Base-by-base conservation (phyloP, 768 basidiomycete genomes). In the Piloderma croceum region DNA sequence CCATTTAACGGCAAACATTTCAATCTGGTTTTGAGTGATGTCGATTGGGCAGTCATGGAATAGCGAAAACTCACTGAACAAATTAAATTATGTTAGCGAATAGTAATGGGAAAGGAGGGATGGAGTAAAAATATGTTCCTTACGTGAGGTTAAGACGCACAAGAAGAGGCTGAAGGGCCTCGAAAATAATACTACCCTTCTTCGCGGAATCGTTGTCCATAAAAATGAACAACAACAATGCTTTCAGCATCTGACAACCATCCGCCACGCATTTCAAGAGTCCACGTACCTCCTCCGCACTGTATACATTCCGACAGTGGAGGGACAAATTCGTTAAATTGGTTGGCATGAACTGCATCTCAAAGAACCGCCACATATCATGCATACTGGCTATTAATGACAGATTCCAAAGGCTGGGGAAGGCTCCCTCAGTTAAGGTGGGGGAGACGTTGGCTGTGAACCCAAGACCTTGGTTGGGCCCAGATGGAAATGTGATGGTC, bases 401-500 rank as follows among this genome's bases (percentile, higher is more conserved):
- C 29, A 79, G 63, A 42, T 80, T 77, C 52, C 61, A 69, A 4
- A 82, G 60, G 2, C 64, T 59, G 0, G 75, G 75, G 51, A 81
- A 81, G 0, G 74, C 69, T 15, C 70, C 74, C 48, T 73, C 64
- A 17, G 53, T 29, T 11, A 79, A 54, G 3, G 44, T 47, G 1
- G 80, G 78, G 12, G 36, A 17, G 49, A 79, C 64, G 44, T 82
- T 79, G 2, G 38, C 42, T 1, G 60, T 54, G 33, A 68, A 57
- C 0, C 79, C 79, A 12, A 47, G 53, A 6, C 79, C 77, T 43
- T 79, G 74, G 0, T 61, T 54, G 6, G 58, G 47, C 13, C 61
- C 42, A 48, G 74, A 77, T 38, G 70, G 73, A 40, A 78, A 81
- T 39, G 79, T 75, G n/a, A 81, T 42, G 6, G 64, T 49, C 5